Base-by-base conservation (phyloP, 2,329 filamentous ascomycete genomes). In the Colletotrichum brevisporum region DNA sequence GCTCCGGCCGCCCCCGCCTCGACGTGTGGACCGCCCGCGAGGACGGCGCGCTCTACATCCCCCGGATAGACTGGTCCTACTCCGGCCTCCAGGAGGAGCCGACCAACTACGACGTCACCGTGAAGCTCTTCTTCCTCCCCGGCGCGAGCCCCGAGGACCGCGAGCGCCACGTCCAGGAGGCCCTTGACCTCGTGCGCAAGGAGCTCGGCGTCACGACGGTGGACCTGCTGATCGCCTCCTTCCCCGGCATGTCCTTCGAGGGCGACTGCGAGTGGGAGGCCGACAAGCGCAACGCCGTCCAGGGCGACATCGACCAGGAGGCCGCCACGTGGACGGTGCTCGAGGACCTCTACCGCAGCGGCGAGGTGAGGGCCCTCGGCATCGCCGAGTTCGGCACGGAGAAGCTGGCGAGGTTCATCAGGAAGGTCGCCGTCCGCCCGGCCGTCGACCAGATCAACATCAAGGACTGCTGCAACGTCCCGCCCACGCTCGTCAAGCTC, bases 401-500 rank as follows among this genome's bases (percentile, higher is more conserved):
- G 74, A 92, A 96, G 75, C 84, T 99, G 45, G 82, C 87, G n/a
- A 89, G 89, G 15, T 95, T 99, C 75, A 83, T 98, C 27, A 85
- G 89, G 50, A 85, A 89, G 70, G 92, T 93, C 24, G 85, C 84
- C 48, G 85, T 97, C 69, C 89, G 88, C 73, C 96, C 96, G 0
- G 88, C 89, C 21, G 95, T 98, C 48, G 91, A 98, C 80, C 96
- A 99, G 85, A 97, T 99, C 85, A 98, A 98, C 78, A 89, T 97
- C 58, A 91, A 93, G 75, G 94, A 98, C 81, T 98, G 95, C 84
- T 99, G 96, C 82, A 95, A 94, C 54, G 96, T 98, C 51, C 96
- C 96, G 9, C 95, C 94, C 75, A 92, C 94, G 13, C 86, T 99
- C 71, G 90, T 94, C 68, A 83, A 92, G 75, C 91, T 97, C 75